Evolutionary conservation across 2,329 filamentous ascomycete species (phyloP).

Genomic region (Cordyceps cicadae): DNA sequence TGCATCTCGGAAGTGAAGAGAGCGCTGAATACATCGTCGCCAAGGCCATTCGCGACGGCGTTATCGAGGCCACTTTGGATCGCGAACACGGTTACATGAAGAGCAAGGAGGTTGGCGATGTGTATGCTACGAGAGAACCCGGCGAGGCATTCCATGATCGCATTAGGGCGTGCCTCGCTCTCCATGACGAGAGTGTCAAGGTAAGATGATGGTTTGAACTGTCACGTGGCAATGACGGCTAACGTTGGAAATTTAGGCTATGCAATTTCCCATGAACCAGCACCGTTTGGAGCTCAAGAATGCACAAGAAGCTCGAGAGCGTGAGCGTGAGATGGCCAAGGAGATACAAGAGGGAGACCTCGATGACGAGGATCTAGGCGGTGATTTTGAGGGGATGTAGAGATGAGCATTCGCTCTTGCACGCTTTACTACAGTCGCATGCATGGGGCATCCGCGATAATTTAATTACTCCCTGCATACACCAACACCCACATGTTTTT

Average conservation of each 20-base stretch:
- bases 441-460: neutral
- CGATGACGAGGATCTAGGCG: constrained; percentile 91
- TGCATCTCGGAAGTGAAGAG: constrained; percentile 91
- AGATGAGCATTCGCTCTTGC: neutral
- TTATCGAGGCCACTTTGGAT: constrained; percentile 91
- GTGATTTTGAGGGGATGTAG: constrained; percentile 82
- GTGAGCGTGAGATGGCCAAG: constrained; percentile 94
- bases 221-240: too few species aligned
- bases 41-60: constrained; percentile 94
- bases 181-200: constrained; percentile 98
- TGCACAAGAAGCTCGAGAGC: constrained; percentile 92
- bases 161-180: constrained; percentile 79
- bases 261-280: constrained; percentile 99
- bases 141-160: constrained; percentile 97
- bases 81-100: constrained; percentile 97
- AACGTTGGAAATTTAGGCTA: constrained; percentile 51
- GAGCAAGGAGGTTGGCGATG: constrained; percentile 91
- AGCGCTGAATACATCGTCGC: constrained; percentile 98
- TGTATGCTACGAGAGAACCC: constrained; percentile 91
- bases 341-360: constrained; percentile 97
- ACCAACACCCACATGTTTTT: neutral
- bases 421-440: neutral
- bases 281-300: constrained; percentile 96
- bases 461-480: neutral
- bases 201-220: constrained; percentile 36